These are phyloP conservation scores for Dicorynia guianensis DNA, from an alignment of 306 rosid species.

Conservation along the genomic window DNA sequence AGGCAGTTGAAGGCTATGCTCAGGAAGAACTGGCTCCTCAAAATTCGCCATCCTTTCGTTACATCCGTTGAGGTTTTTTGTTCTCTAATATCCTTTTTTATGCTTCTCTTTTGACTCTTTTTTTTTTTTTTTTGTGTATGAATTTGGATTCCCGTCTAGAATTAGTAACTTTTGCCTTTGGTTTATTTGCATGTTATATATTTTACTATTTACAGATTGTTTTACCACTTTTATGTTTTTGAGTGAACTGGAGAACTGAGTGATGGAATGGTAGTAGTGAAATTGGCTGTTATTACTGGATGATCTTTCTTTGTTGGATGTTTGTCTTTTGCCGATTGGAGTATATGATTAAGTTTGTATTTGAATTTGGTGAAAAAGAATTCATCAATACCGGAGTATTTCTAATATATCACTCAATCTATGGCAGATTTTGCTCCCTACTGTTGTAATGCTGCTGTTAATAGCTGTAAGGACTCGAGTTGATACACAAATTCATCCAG, in stretches of 20 bases:
- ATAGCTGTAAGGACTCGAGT: constrained; percentile 82
- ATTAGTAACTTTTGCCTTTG: neutral
- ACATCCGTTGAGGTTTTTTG: constrained; percentile 79
- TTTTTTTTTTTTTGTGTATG: neutral
- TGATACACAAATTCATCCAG: constrained; percentile 88
- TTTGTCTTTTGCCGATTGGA: neutral
- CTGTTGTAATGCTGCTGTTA: constrained; percentile 81
- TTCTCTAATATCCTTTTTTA: neutral
- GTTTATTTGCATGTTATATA: neutral
- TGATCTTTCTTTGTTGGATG: constrained; percentile 15
- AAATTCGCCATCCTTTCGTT: constrained; percentile 85
- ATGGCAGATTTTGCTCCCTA: constrained; percentile 94
- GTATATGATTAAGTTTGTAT: constrained; percentile 6
- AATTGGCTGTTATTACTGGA: neutral
- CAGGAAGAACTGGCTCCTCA: constrained; percentile 94
- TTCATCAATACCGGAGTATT: neutral
- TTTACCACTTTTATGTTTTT: constrained; percentile 13
- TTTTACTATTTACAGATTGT: no score
- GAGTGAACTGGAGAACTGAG: neutral
- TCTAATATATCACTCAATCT: constrained; percentile 42
- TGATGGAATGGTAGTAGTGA: neutral
- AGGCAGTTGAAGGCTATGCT: constrained; percentile 93
- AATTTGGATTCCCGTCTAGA: neutral
- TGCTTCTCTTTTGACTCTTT: neutral
- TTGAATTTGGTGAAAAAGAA: constrained; percentile 22